These are phyloP conservation scores for Alternaria metachromatica DNA, from an alignment of 2,329 filamentous ascomycete genomes.

Conservation along the genomic window DNA sequence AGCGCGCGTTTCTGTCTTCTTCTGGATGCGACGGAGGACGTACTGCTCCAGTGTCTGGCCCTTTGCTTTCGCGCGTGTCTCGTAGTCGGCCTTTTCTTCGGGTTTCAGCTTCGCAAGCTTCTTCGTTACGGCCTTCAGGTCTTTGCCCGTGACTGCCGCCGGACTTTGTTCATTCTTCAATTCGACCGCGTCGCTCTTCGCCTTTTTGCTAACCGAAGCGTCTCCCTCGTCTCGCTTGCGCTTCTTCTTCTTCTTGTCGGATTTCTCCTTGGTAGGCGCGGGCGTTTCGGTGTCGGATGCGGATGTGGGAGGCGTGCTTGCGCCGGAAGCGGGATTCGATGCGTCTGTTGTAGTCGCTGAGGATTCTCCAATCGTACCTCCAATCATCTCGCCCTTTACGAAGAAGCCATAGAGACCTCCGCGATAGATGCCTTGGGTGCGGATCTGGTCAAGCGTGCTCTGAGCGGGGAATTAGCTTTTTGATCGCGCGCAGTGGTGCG, in stretches of 20 bases:
- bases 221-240: conserved; percentile 33
- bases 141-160: conserved; percentile 2
- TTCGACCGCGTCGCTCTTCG: conserved; percentile 7
- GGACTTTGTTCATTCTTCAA: background rate
- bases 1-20: conserved; percentile 35
- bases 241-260: conserved; percentile 32
- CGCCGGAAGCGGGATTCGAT: conserved; percentile 22
- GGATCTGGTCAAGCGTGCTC: conserved; percentile 59
- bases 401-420: conserved; percentile 82
- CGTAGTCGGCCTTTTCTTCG: conserved; percentile 40
- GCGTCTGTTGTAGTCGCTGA: conserved; percentile 25
- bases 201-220: conserved; percentile 20
- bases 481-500: background rate
- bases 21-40: conserved; percentile 41
- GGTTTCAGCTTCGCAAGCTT: conserved; percentile 38
- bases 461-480: conserved; percentile 52
- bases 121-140: conserved; percentile 18
- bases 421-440: conserved; percentile 55
- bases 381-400: conserved; percentile 78
- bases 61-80: conserved; percentile 46
- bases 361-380: conserved; percentile 68
- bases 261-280: conserved; percentile 8
- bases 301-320: conserved; percentile 40
- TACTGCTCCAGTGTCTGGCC: conserved; percentile 48
- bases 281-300: conserved; percentile 28